Evolutionary conservation across 768 basidiomycete species (phyloP), one percentile per base, ranked within the genome.

Genomic region (Trametes villosa): DNA sequence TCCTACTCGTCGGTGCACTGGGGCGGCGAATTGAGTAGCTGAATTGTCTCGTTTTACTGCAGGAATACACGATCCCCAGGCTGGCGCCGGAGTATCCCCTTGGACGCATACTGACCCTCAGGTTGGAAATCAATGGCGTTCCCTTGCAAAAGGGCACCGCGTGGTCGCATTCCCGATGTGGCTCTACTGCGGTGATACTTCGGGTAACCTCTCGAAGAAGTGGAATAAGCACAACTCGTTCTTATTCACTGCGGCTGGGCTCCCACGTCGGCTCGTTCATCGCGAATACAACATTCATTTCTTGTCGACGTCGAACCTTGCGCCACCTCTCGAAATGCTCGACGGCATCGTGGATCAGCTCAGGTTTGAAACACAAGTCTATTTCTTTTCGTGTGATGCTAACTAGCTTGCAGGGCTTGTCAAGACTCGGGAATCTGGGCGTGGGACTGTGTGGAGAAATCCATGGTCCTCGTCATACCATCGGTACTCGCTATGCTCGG

Each of bases 211-310:
- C 0, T 81, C 78, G 0, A 82, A 82, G 61, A 79, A 79, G 59
- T 81, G 79, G 79, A 82, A 81, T 58, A 71, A 77, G 51, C 80
- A 81, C 52, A 78, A 80, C 58, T 71, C 66, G 4, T 75, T 77
- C 45, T 68, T 80, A 0, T 74, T 79, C 42, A 76, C 72, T 0
- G 61, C 69, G 1, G 77, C 77, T 11, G 78, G 78, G 1, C 70
- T 81, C 0, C 77, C 76, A 0, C 71, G 66, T 0, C 57, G 58
- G 8, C 46, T 74, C 2, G 51, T 63, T 0, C 70, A 75, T 6
- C 62, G 70, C 40, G 74, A 76, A 31, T 75, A 71, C 47, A 77
- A 79, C 60, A 67, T 80, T 3, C 77, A 79, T 63, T 80, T 80
- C 60, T 53, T 80, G 0, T 71, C 63, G 7, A 80, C 79, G 0